A percentile compares a stretch with the other conserved stretches of the same genome.
Evolutionary conservation across 2,329 filamentous ascomycete genomes (phyloP).

Genomic region (Fusarium annulatum): DNA sequence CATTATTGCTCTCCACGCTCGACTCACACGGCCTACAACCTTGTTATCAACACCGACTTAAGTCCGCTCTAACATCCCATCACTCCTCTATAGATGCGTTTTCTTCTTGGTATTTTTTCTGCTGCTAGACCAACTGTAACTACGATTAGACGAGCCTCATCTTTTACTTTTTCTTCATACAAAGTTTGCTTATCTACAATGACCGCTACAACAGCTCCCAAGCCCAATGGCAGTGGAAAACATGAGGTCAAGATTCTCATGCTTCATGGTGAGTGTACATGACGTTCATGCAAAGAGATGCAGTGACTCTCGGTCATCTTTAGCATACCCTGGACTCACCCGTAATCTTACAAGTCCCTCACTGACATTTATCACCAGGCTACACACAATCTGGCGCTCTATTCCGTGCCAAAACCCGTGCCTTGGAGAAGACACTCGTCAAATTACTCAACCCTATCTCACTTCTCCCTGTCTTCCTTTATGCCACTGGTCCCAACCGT

Average conservation of each 20-base stretch:
- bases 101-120: constrained; percentile 24
- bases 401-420: constrained; percentile 90
- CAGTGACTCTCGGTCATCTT: not conserved
- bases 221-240: constrained; percentile 54
- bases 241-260: constrained; percentile 76
- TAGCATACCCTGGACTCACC: not conserved
- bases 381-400: constrained; percentile 90
- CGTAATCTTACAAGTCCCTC: constrained; percentile 16
- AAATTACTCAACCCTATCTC: constrained; percentile 75
- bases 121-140: constrained; percentile 28
- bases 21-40: constrained; percentile 37
- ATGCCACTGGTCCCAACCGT: constrained; percentile 75
- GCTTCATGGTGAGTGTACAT: constrained; percentile 70
- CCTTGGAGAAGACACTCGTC: constrained; percentile 80
- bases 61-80: not conserved
- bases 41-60: constrained; percentile 1
- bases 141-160: constrained; percentile 16
- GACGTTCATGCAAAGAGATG: not conserved
- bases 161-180: constrained; percentile 10
- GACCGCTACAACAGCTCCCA: constrained; percentile 39
- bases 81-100: constrained; percentile 36
- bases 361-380: constrained; percentile 58
- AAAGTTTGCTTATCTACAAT: constrained; percentile 39
- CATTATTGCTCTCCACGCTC: constrained; percentile 33
- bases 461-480: constrained; percentile 67